Evolutionary conservation across 169 alveolate species (phyloP).

Genomic region (Eimeria praecox): DNA sequence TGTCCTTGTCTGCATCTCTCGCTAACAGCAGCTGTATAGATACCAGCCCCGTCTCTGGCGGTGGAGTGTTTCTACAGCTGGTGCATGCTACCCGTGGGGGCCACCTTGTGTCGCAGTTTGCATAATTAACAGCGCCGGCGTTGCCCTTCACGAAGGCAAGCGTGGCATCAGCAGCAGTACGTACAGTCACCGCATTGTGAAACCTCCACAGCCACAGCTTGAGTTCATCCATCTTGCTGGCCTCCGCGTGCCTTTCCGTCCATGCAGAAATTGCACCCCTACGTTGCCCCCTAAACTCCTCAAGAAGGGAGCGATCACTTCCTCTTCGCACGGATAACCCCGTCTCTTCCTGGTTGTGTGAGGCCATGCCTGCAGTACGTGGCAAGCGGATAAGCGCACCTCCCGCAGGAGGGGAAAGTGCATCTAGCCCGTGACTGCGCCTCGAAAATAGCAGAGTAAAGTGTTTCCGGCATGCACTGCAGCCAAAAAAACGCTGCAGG

Average conservation of each 20-base stretch:
- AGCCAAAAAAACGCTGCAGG: conserved; percentile 53
- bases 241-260: background rate
- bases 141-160: conserved; percentile 50
- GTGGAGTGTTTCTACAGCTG: background rate
- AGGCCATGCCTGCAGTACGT: background rate
- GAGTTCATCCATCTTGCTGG: conserved; percentile 7
- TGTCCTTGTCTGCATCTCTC: conserved; percentile 22
- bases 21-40: conserved; percentile 42
- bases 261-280: background rate
- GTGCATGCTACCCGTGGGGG: conserved; percentile 53
- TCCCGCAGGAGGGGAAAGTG: conserved; percentile 40
- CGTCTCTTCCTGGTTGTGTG: background rate
- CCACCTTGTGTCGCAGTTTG: conserved; percentile 64
- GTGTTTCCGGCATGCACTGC: conserved; percentile 45
- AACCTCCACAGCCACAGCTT: conserved; percentile 81
- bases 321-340: background rate
- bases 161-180: conserved; percentile 78
- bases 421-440: conserved; percentile 43
- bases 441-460: conserved; percentile 2
- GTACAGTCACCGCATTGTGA: conserved; percentile 78
- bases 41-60: conserved; percentile 7
- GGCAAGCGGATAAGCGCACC: background rate
- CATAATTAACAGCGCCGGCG: conserved; percentile 22
- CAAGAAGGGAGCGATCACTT: background rate
- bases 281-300: conserved; percentile 20